These are phyloP conservation scores for Brassica balearica DNA, from an alignment of 441 rosid genomes.

Conservation along the genomic window DNA sequence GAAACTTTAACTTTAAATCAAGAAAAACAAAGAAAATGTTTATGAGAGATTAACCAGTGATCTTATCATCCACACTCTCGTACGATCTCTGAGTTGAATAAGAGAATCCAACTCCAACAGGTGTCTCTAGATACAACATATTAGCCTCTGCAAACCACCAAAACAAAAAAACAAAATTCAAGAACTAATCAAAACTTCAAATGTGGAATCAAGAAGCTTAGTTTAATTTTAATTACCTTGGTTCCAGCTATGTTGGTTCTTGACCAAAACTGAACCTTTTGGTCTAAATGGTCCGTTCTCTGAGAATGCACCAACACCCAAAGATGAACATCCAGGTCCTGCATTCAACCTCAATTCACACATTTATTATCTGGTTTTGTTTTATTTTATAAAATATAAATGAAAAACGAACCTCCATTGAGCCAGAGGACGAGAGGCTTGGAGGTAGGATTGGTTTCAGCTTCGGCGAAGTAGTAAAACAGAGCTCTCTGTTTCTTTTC, in stretches of 20 bases:
- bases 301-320: slow-evolving; percentile 96
- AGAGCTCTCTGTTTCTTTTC: slow-evolving; percentile 68
- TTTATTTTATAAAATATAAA: too few relatives aligned
- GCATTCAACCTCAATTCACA: slow-evolving; percentile 13
- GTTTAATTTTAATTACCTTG: slow-evolving; percentile 49
- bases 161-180: neutral
- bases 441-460: slow-evolving; percentile 70
- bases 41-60: slow-evolving; percentile 62
- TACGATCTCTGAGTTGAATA: slow-evolving; percentile 76
- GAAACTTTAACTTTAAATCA: neutral
- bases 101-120: slow-evolving; percentile 98
- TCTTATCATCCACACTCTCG: slow-evolving; percentile 73
- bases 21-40: neutral
- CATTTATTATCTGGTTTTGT: neutral
- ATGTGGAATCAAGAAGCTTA: slow-evolving; percentile 10
- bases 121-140: slow-evolving; percentile 92
- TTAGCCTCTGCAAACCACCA: slow-evolving; percentile 74
- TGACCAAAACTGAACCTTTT: slow-evolving; percentile 66
- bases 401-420: slow-evolving; percentile 69
- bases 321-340: slow-evolving; percentile 97
- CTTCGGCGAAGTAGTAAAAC: slow-evolving; percentile 95
- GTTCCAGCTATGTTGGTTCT: slow-evolving; percentile 90
- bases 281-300: slow-evolving; percentile 99
- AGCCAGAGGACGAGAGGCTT: slow-evolving; percentile 99
- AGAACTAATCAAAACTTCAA: slow-evolving; percentile 14